Evolutionary conservation across 2,329 filamentous ascomycete species (phyloP).

Genomic region (Fusarium tupiense): DNA sequence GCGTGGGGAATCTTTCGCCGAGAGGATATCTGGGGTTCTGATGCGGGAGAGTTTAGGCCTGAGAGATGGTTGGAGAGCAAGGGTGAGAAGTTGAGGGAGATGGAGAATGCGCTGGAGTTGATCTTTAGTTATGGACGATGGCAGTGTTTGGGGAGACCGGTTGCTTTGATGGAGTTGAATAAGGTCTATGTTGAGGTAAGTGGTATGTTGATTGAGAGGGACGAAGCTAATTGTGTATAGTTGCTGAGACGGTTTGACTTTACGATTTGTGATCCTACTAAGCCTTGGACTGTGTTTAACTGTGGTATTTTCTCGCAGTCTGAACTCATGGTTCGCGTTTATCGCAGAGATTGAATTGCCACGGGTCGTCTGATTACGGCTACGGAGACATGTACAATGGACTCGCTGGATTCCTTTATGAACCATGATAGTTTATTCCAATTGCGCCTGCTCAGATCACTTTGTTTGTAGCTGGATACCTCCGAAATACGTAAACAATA

Average conservation of each 20-base stretch:
- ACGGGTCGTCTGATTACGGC: not conserved
- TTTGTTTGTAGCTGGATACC: not conserved
- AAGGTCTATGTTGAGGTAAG: constrained; percentile 54
- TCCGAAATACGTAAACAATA: not conserved
- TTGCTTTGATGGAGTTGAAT: constrained; percentile 53
- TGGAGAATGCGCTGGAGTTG: constrained; percentile 51
- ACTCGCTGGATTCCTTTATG: not conserved
- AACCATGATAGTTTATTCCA: not conserved
- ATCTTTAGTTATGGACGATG: constrained; percentile 53
- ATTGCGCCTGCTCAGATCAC: not conserved
- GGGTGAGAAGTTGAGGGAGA: constrained; percentile 44
- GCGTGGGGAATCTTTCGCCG: constrained; percentile 49
- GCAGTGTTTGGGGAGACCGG: constrained; percentile 51
- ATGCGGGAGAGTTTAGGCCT: constrained; percentile 48
- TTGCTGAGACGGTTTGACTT: constrained; percentile 47
- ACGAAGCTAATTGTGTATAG: constrained; percentile 19
- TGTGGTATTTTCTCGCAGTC: constrained; percentile 47
- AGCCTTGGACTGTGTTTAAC: constrained; percentile 46
- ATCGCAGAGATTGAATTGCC: not conserved
- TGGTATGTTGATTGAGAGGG: rapidly evolving
- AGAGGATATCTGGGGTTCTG: constrained; percentile 48
- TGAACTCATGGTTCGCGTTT: constrained; percentile 41
- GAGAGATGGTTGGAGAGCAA: constrained; percentile 51
- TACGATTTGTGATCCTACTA: constrained; percentile 44
- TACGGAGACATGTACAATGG: not conserved